Percentiles rank a stretch among this genome's conserved stretches.
phyloP scores from a whole-genome alignment of 495 filamentous ascomycete genomes.

The Aspergillus campestris region DNA sequence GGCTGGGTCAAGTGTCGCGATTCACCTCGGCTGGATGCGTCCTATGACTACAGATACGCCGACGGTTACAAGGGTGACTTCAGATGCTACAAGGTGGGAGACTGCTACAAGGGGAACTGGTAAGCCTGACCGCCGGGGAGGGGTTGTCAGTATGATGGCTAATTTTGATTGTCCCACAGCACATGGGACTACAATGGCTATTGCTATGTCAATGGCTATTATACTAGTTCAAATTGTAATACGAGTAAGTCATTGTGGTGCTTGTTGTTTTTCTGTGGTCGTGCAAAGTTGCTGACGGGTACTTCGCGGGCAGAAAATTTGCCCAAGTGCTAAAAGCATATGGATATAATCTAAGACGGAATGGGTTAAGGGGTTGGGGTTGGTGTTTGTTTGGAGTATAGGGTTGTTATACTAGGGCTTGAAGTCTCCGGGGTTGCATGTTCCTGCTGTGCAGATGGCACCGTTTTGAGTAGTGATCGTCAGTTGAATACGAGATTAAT shows the following conservation, averaged over 20 bases:
- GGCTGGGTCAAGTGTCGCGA: background rate
- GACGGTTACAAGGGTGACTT: background rate
- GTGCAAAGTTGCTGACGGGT: background rate
- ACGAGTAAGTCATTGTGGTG: background rate
- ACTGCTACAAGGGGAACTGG: background rate
- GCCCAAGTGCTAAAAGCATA: background rate
- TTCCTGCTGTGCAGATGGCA: background rate
- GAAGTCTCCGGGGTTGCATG: background rate
- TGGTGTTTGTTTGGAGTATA: background rate
- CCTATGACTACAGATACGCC: background rate
- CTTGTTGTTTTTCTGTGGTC: background rate
- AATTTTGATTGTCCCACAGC: background rate
- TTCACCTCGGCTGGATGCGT: background rate
- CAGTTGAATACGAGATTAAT: background rate
- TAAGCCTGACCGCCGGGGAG: background rate
- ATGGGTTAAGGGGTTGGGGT: background rate
- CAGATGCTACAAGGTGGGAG: background rate
- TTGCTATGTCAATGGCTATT: background rate
- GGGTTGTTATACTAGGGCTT: background rate
- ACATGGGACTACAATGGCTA: background rate
- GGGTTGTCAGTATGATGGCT: background rate
- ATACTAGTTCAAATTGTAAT: background rate
- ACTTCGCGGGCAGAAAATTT: background rate
- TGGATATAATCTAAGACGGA: background rate
- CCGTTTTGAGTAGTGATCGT: background rate